Conservation (phyloP, 441 rosid genomes). For the Francoa sonchifolia region DNA sequence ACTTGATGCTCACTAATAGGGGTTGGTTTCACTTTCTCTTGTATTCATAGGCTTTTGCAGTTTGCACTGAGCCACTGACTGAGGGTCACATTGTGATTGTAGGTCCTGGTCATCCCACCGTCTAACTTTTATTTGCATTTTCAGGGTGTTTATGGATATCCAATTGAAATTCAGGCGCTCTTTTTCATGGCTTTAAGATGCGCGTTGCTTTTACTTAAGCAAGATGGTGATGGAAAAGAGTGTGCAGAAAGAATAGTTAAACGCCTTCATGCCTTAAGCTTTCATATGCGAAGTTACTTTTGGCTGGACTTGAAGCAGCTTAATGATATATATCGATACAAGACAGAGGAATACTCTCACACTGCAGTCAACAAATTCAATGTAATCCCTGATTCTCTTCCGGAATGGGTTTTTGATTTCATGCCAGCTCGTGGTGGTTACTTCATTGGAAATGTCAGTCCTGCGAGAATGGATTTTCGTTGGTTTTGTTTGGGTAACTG, state of each 20-base stretch:
- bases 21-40: background rate
- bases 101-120: background rate
- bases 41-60: too few species aligned
- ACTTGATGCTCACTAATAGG: too few species aligned
- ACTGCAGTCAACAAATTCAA: slow-evolving; percentile 89
- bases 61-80: too few species aligned
- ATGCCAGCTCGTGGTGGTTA: slow-evolving; percentile 77
- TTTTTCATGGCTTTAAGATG: slow-evolving; percentile 89
- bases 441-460: slow-evolving; percentile 85
- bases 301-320: slow-evolving; percentile 93
- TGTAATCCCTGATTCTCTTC: slow-evolving; percentile 92
- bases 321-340: slow-evolving; percentile 75
- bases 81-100: too few species aligned
- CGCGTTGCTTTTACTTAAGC: slow-evolving; percentile 66
- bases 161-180: slow-evolving; percentile 82
- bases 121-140: background rate
- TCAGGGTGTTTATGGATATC: slow-evolving; percentile 93
- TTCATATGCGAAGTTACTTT: slow-evolving; percentile 74
- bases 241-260: slow-evolving; percentile 61
- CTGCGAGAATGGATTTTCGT: slow-evolving; percentile 87
- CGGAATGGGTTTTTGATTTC: slow-evolving; percentile 86
- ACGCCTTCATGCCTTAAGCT: slow-evolving; percentile 86
- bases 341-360: slow-evolving; percentile 92
- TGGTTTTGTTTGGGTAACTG: slow-evolving; percentile 93
- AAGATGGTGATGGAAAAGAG: slow-evolving; percentile 74